Base-by-base conservation (phyloP, 2,329 filamentous ascomycete species). In the Fusarium sterilihyphosum region DNA sequence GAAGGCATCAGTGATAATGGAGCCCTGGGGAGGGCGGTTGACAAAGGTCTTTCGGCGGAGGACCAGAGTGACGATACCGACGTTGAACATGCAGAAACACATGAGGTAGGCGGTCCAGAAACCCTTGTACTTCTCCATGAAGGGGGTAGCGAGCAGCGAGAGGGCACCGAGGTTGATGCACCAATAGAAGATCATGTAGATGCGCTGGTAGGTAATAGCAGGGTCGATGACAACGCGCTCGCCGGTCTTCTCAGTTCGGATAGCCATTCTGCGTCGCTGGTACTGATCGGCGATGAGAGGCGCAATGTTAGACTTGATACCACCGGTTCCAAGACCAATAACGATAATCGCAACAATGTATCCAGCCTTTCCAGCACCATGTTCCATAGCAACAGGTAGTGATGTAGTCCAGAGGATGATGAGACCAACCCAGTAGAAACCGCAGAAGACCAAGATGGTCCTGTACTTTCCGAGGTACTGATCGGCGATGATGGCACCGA, bases 131-230 rank as follows among this genome's bases (percentile, higher is more conserved):
- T 88, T 84, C 81, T 95, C 93, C 84, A 94, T 88, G 79, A 90
- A 91, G 3, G 90, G 90, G 2, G 91, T 94, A 12, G 88, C 90
- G 74, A 94, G 87, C 61, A 89, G 85, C 0, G 89, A 92, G 12
- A 95, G 85, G 4, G 91, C 89, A n/a, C 92, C 93, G 22, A 94
- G 75, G 81, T 94, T 94, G 79, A 94, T 93, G 82, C 90, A 92
- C 80, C 88, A 86, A 82, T 94, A 94, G 84, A 93, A 94, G 78
- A 93, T 88, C 90, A 91, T 92, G 85, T 92, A 93, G 70, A 93
- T 90, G 54, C 90, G 86, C 77, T 92, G 89, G 71, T 91, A 88
- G 3, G 92, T 93, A 62, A 92, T 84, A 44, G 88, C 85, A 0
- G 91, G 91, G 75, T 93, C 91, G 33, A 93, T 88, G 72, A 94